Base-by-base conservation (phyloP, 1,139 yeast species). In the Taiozyma sp. region DNA sequence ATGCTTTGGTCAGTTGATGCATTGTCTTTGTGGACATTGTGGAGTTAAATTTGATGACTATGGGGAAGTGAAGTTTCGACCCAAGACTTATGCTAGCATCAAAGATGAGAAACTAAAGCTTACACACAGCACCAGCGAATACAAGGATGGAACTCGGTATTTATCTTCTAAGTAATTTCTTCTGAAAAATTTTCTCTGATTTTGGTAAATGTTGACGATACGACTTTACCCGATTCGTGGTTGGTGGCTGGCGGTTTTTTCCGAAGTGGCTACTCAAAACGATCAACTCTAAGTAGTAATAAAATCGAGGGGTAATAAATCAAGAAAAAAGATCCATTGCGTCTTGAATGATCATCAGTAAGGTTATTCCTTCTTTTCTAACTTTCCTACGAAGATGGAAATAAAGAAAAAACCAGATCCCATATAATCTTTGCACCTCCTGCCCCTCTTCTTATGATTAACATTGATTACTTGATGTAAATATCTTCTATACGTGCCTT, bases 401-500 rank as follows among this genome's bases (percentile, higher is more conserved):
- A 3, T 6, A 16, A 29, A 29, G 13, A 5, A 29, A 29, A 29
- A 10, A 10, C 13, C 37, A 19, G 37, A 34, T 34, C 6, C 6
- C 37, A n/a, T 34, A 34, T 19, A 19, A 34, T 6, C 37, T 19
- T 34, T 34, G n/a, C 13, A 29, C 8, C 6, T 29, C 11, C 10
- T 29, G 2, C 19, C 19, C 16, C 7, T n/a, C 8, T 34, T 34
- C 19, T 19, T 19, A 19, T 19, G 19, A 6, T 6, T 4, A n/a
- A 5, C 6, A 6, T 16, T 34, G 13, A 9, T 34, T 13, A 24
- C 19, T 19, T 19, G 19, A 43, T 22, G 32, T 32, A 35, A 19
- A 48, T 45, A 26, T 48, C 45, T 22, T 48, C 47, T 11, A 48
- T 48, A 16, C 42, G 45, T 11, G 42, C 48, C 19, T 43, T 34